Percentiles rank a stretch among this genome's conserved stretches.
Conservation (phyloP, 2,329 filamentous ascomycete species). For the Fusarium sp. region DNA sequence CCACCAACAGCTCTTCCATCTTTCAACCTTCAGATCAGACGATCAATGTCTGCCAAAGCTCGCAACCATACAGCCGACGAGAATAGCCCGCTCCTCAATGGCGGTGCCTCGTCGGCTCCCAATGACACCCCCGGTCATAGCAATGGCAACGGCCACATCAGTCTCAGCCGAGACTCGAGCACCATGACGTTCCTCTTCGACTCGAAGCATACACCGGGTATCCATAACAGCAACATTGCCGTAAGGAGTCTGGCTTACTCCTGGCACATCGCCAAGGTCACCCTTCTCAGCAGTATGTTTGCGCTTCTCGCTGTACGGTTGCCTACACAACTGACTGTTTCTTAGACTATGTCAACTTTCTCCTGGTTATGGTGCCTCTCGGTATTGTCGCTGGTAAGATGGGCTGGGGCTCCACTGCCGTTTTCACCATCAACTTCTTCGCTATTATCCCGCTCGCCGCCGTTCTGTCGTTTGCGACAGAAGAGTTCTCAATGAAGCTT, state of each 20-base stretch:
- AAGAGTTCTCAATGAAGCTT: slow-evolving; percentile 76
- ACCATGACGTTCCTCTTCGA: slow-evolving; percentile 58
- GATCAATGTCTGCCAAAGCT: slow-evolving; percentile 47
- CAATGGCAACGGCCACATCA: slow-evolving; percentile 38
- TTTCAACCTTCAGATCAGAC: slow-evolving; percentile 40
- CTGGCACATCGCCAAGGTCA: slow-evolving; percentile 67
- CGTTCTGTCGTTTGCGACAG: slow-evolving; percentile 79
- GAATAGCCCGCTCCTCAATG: slow-evolving; percentile 55
- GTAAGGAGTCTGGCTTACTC: slow-evolving; percentile 57
- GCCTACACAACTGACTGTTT: slow-evolving; percentile 6
- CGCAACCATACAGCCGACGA: slow-evolving; percentile 46
- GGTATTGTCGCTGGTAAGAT: slow-evolving; percentile 73
- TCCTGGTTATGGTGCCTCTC: slow-evolving; percentile 77
- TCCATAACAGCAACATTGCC: slow-evolving; percentile 56
- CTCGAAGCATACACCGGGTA: slow-evolving; percentile 60
- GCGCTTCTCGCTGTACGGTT: not conserved
- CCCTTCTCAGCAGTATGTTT: slow-evolving; percentile 66
- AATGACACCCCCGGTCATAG: slow-evolving; percentile 21
- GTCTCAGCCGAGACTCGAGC: slow-evolving; percentile 35
- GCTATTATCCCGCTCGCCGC: slow-evolving; percentile 81
- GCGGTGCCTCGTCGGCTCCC: slow-evolving; percentile 43
- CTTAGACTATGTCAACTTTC: slow-evolving; percentile 71
- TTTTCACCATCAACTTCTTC: slow-evolving; percentile 83
- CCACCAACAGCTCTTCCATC: slow-evolving; percentile 39
- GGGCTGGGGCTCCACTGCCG: slow-evolving; percentile 70